Conservation (phyloP, 768 basidiomycete genomes). For the Holtermanniella nyarrowii region DNA sequence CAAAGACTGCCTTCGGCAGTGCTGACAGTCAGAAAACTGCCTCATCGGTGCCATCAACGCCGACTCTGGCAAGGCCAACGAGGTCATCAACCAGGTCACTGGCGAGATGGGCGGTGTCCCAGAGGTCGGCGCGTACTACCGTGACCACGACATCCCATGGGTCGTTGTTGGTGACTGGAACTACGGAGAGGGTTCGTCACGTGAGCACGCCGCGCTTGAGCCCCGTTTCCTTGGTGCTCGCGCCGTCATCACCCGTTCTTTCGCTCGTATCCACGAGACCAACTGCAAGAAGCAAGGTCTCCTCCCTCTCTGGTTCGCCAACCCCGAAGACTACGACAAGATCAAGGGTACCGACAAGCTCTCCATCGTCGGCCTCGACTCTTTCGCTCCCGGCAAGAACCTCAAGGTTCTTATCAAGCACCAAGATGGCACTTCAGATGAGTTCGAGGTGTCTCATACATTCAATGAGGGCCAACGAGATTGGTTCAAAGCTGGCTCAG, state of each 20-base stretch:
- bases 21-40: constrained; percentile 63
- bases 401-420: constrained; percentile 74
- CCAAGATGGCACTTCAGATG: constrained; percentile 64
- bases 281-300: constrained; percentile 92
- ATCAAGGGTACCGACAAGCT: constrained; percentile 76
- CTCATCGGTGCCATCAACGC: constrained; percentile 93
- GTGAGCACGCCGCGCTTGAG: constrained; percentile 67
- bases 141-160: constrained; percentile 84
- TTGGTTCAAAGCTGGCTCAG: constrained; percentile 93
- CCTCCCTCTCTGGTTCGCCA: constrained; percentile 87
- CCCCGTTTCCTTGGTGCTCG: constrained; percentile 51
- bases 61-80: constrained; percentile 93
- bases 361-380: constrained; percentile 76
- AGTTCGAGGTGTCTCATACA: constrained; percentile 73
- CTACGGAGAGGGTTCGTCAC: constrained; percentile 96
- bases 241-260: constrained; percentile 90
- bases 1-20: neutral
- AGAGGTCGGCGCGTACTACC: constrained; percentile 74
- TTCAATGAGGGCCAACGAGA: constrained; percentile 96
- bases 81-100: constrained; percentile 71
- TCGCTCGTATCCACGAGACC: constrained; percentile 85
- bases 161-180: constrained; percentile 77
- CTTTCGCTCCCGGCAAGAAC: constrained; percentile 85
- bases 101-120: constrained; percentile 81
- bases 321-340: constrained; percentile 91